Evolutionary conservation across 257 asterid genomes (phyloP).

Genomic region (Solanum bukasovii): DNA sequence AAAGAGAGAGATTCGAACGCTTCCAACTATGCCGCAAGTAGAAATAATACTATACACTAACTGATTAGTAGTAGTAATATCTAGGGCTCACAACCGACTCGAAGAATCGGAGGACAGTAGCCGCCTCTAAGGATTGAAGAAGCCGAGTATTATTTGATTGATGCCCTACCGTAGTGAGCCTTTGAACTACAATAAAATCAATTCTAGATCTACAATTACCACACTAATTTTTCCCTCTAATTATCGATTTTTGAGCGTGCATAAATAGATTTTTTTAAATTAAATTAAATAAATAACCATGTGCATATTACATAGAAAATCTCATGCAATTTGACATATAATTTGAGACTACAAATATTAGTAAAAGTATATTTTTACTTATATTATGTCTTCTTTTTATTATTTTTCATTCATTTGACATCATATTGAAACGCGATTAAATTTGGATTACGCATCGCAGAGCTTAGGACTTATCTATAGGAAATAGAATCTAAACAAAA

Average conservation of each 20-base stretch:
- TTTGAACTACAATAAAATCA: neutral
- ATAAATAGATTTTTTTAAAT: too few species aligned
- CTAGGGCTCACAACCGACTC: neutral
- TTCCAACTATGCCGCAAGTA: neutral
- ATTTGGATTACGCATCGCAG: rapidly evolving
- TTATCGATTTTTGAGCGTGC: neutral
- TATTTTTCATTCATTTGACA: neutral
- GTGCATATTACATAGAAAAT: neutral
- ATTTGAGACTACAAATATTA: neutral
- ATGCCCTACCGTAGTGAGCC: neutral
- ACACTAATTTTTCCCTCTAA: neutral
- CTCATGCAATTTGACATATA: too few species aligned
- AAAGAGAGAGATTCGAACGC: neutral
- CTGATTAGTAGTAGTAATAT: neutral
- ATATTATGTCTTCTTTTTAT: neutral
- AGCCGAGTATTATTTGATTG: neutral
- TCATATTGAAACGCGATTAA: neutral
- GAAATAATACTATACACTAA: neutral
- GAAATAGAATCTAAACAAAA: too few species aligned
- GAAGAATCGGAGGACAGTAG: neutral
- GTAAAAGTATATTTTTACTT: neutral
- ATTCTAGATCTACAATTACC: neutral
- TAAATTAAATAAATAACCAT: neutral
- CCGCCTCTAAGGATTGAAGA: neutral
- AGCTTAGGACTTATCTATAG: neutral